Base-by-base conservation (phyloP, 2,329 filamentous ascomycete species). In the Colletotrichum sp. region DNA sequence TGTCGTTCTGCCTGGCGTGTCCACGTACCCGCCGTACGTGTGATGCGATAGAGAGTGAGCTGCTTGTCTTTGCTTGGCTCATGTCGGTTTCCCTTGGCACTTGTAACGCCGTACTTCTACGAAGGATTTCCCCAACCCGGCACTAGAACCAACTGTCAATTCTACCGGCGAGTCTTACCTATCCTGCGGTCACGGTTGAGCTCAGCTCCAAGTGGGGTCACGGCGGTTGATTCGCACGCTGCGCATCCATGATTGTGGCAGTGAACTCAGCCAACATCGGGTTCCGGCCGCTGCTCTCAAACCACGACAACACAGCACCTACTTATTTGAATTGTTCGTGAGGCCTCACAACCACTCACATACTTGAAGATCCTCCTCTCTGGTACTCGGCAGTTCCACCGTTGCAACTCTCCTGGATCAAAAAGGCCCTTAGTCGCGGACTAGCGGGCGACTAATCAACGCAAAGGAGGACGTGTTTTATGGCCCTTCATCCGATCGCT, bases 401-500 rank as follows among this genome's bases (percentile, higher is more conserved):
- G 16, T 44, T 68, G 34, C 22, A 62, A 30, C 30, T 62, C 15
- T 30, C 36, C 19, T 44, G 25, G n/a, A 49, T 59, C 55, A 72
- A 67, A 67, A 49, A 44, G 39, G 27, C 49, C 44, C 34, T 66
- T 34, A 68, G 27, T 39, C 25, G 22, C 32, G n/a, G 30, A 34
- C 70, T 73, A 69, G 55, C 71, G 64, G 22, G 22, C 70, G 52
- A 64, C 44, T 64, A 65, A 61, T 65, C 64, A 69, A 62, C 59
- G 74, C 65, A 59, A 65, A 66, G 49, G 49, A 73, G 55, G 36
- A 30, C 69, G 70, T 76, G 63, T 69, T 62, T 57, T 59, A 36
- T 49, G 65, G 70, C 22, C 30, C 70, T 74, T 76, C 74, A 65
- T 76, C 74, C 59, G 71, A 76, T 76, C 39, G 39, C 65, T n/a